Evolutionary conservation across 306 rosid species (phyloP), one percentile per base, ranked within the genome.

Genomic region (Potentilla sterilis): DNA sequence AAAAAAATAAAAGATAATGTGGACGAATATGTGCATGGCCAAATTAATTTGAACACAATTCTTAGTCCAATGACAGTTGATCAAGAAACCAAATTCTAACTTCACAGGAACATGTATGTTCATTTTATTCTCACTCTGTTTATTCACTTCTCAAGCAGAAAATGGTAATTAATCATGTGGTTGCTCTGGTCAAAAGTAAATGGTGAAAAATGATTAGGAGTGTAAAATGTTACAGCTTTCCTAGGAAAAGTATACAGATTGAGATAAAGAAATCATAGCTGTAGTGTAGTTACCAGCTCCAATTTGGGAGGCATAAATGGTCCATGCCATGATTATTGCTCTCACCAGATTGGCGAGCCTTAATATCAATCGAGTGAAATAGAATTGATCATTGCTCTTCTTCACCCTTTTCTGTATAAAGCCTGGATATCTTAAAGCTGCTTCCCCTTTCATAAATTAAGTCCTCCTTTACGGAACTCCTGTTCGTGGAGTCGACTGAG

Each of bases 341-440:
- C 42, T 32, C 67, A 15, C 43, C 38, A 28, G 65, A 28, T 19
- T 12, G 21, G 67, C 6, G 67, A 62, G 11, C 68, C 66, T 14
- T 63, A 63, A 35, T 15, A 6, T n/a, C 9, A 14, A 34, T 63
- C 4, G 43, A 63, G 46, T 64, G 24, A 37, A 37, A n/a, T 7
- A 44, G 7, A 18, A 46, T 37, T 8, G 24, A 64, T 64, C 24
- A 64, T 64, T 64, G 69, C 69, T 64, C 69, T 64, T 64, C 69
- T 37, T 37, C 69, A 35, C 13, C 69, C 69, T 64, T 64, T 64
- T 64, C 46, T 64, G 69, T 13, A 1, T 64, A 37, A 64, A 64
- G 46, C 69, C 69, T 35, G 69, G 44, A 64, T 64, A 15, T 64
- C 69, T 18, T 34, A 37, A 64, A 37, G 69, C 1, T 64, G 43